Percentiles rank a stretch among this genome's conserved stretches.
These are phyloP conservation scores for Acacia pycnantha DNA, from an alignment of 331 rosid genomes.

Conservation along the genomic window DNA sequence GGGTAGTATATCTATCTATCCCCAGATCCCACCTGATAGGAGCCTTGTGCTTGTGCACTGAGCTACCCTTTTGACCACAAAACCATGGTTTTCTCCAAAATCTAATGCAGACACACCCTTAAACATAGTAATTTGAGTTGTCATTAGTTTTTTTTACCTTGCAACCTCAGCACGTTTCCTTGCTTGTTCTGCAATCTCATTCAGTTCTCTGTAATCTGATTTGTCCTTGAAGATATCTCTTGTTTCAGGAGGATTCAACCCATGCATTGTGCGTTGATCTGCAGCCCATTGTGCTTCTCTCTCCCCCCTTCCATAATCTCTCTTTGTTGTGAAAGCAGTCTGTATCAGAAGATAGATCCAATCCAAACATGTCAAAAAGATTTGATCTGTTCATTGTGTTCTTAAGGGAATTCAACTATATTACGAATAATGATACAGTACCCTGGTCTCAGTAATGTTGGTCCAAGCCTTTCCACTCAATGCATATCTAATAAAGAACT, in stretches of 20 bases:
- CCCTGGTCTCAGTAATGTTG: constrained; percentile 49
- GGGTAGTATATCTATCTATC: no score
- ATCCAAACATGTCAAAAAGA: no score
- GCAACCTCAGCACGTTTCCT: constrained; percentile 77
- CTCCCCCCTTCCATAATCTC: constrained; percentile 36
- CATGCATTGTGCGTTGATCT: constrained; percentile 67
- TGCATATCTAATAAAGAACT: constrained; percentile 53
- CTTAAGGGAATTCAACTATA: no score
- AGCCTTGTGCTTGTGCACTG: no score
- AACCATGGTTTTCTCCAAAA: no score
- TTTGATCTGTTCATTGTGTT: no score
- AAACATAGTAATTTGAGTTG: not conserved
- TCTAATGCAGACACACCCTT: not conserved
- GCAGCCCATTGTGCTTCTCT: constrained; percentile 81
- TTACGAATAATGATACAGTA: no score
- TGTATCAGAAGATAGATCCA: no score
- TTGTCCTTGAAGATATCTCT: constrained; percentile 32
- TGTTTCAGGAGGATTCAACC: constrained; percentile 49
- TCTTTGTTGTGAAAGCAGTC: no score
- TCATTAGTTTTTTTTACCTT: constrained; percentile 34
- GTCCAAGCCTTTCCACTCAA: constrained; percentile 80
- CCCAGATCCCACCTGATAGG: accelerated
- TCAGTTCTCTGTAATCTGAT: constrained; percentile 50
- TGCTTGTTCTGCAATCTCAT: constrained; percentile 76
- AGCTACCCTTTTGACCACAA: no score